Percentiles rank a stretch among this genome's conserved stretches.
These are phyloP conservation scores for Colletotrichum musae DNA, from an alignment of 2,329 filamentous ascomycete genomes.

Conservation along the genomic window DNA sequence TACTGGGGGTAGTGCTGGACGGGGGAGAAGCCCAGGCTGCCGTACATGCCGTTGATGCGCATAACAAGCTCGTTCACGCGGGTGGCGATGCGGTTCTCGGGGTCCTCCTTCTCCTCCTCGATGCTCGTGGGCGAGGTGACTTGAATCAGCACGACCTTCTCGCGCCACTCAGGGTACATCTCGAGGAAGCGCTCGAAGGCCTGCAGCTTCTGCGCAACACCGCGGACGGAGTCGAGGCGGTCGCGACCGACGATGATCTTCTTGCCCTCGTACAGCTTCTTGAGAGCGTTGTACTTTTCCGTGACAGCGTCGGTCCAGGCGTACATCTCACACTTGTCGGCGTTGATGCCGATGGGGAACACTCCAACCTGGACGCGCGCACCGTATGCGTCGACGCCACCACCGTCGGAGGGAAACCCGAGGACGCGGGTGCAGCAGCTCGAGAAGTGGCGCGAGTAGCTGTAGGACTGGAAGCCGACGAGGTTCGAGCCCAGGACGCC, in stretches of 20 bases:
- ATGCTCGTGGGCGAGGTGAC: slow-evolving; percentile 90
- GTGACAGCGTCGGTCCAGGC: slow-evolving; percentile 81
- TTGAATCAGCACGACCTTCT: slow-evolving; percentile 93
- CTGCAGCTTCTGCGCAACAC: slow-evolving; percentile 95
- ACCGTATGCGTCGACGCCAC: slow-evolving; percentile 90
- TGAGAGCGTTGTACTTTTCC: slow-evolving; percentile 80
- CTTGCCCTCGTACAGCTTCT: slow-evolving; percentile 85
- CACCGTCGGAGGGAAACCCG: slow-evolving; percentile 88
- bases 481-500: slow-evolving; percentile 93
- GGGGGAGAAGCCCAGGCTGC: slow-evolving; percentile 89
- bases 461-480: slow-evolving; percentile 95
- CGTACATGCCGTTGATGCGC: slow-evolving; percentile 91
- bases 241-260: slow-evolving; percentile 97
- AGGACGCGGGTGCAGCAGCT: slow-evolving; percentile 94
- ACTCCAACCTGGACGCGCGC: slow-evolving; percentile 91
- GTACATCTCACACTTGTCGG: slow-evolving; percentile 79
- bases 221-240: slow-evolving; percentile 91
- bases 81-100: slow-evolving; percentile 85
- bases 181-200: slow-evolving; percentile 95
- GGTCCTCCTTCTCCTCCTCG: slow-evolving; percentile 79
- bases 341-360: slow-evolving; percentile 95
- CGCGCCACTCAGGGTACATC: slow-evolving; percentile 90
- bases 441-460: slow-evolving; percentile 94
- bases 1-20: slow-evolving; percentile 97
- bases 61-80: slow-evolving; percentile 93